phyloP scores from a whole-genome alignment of 2,329 filamentous ascomycete species.

The Tetracladium maxilliforme region DNA sequence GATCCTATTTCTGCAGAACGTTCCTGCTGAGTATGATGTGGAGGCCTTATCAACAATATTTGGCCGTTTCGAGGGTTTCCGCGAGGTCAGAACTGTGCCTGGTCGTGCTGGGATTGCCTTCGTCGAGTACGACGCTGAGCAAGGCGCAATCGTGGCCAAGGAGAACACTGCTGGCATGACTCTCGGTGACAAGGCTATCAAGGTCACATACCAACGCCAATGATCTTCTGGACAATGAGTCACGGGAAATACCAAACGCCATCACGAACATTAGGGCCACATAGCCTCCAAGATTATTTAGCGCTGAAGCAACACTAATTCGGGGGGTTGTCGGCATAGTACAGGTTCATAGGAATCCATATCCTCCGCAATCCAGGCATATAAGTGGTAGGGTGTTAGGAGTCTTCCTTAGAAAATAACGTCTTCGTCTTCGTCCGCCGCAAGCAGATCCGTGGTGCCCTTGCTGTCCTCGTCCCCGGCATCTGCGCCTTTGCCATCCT shows the following conservation, averaged over 20 bases:
- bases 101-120: conserved; percentile 83
- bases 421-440: conserved; percentile 65
- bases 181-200: conserved; percentile 67
- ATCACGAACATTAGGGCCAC: too few relatives aligned
- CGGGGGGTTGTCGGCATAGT: neutral
- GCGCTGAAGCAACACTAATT: neutral
- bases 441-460: conserved; percentile 50
- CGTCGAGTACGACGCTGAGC: conserved; percentile 87
- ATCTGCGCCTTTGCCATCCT: too few relatives aligned
- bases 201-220: conserved; percentile 93
- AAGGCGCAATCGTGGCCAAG: conserved; percentile 82
- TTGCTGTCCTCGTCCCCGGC: too few relatives aligned
- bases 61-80: conserved; percentile 82
- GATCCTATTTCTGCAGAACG: conserved; percentile 83
- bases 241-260: too few relatives aligned
- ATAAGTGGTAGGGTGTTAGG: neutral
- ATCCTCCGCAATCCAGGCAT: neutral
- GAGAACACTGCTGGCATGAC: conserved; percentile 81
- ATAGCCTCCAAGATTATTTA: conserved; percentile 1
- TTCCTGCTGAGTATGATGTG: conserved; percentile 75
- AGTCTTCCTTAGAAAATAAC: conserved; percentile 56
- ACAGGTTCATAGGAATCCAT: neutral
- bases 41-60: conserved; percentile 72
- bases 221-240: conserved; percentile 21
- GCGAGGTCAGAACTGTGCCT: conserved; percentile 80